Percentiles rank a stretch among this genome's conserved stretches.
phyloP scores from a whole-genome alignment of 2,329 filamentous ascomycete genomes.

The Furcasterigmium sp. region DNA sequence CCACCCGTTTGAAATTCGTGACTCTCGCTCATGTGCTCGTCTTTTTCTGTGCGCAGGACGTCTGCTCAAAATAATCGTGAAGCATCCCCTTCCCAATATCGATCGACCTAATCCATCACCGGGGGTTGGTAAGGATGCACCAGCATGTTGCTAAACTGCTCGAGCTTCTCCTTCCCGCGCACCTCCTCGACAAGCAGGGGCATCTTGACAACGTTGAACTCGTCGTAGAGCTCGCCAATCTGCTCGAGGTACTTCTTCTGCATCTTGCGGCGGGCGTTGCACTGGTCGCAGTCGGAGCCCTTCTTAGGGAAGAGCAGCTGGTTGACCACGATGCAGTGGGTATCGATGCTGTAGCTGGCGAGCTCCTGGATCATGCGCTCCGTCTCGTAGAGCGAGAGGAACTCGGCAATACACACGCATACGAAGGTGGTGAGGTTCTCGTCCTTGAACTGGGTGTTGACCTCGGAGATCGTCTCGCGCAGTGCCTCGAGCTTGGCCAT shows the following conservation, averaged over 20 bases:
- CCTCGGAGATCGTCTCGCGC: slow-evolving; percentile 87
- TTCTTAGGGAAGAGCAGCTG: slow-evolving; percentile 86
- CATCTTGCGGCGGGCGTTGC: slow-evolving; percentile 92
- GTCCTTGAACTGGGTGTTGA: slow-evolving; percentile 98
- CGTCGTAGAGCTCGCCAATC: slow-evolving; percentile 96
- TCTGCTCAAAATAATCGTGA: neutral
- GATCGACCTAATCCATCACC: slow-evolving; percentile 17
- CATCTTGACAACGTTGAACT: slow-evolving; percentile 99
- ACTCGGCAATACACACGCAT: slow-evolving; percentile 97
- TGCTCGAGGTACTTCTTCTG: slow-evolving; percentile 99
- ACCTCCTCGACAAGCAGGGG: slow-evolving; percentile 93
- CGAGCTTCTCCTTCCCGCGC: slow-evolving; percentile 86
- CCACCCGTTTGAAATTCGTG: too few relatives aligned
- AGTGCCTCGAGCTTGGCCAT: slow-evolving; percentile 92
- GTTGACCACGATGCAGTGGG: slow-evolving; percentile 96
- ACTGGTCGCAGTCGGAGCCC: slow-evolving; percentile 86
- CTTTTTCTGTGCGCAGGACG: too few relatives aligned
- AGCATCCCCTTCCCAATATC: neutral
- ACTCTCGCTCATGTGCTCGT: too few relatives aligned
- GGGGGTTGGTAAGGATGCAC: slow-evolving; percentile 71
- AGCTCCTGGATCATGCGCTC: slow-evolving; percentile 99
- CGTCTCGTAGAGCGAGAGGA: slow-evolving; percentile 94
- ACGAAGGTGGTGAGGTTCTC: slow-evolving; percentile 94
- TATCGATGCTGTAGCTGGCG: slow-evolving; percentile 88
- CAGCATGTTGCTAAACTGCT: slow-evolving; percentile 84